These are phyloP conservation scores for Tremellales sp. DNA, from an alignment of 1,284 basidiomycete genomes.

Conservation along the genomic window DNA sequence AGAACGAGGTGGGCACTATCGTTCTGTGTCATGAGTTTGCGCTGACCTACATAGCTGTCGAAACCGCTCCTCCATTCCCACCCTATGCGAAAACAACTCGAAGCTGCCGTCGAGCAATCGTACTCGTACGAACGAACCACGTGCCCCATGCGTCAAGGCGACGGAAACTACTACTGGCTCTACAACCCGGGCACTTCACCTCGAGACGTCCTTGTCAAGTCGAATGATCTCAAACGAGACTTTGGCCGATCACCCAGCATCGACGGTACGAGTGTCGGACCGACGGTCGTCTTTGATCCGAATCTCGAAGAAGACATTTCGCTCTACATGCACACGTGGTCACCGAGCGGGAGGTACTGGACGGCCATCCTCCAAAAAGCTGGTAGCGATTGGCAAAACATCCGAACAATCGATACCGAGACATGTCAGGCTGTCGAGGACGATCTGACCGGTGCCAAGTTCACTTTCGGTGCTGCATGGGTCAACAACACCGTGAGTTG, in stretches of 20 bases:
- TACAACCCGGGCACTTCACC: constrained; percentile 15
- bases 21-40: neutral
- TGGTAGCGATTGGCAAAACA: constrained; percentile 18
- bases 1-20: constrained; percentile 10
- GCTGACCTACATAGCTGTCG: constrained; percentile 7
- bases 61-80: constrained; percentile 9
- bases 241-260: constrained; percentile 10
- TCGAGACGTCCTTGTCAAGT: constrained; percentile 15
- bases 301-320: constrained; percentile 13
- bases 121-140: constrained; percentile 12
- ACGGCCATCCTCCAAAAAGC: constrained; percentile 13
- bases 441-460: constrained; percentile 15
- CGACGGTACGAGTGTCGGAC: neutral
- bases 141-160: constrained; percentile 10
- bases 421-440: constrained; percentile 10
- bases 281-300: constrained; percentile 15
- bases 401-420: constrained; percentile 12
- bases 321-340: constrained; percentile 13
- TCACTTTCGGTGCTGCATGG: constrained; percentile 18
- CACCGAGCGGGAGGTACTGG: constrained; percentile 12
- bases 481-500: constrained; percentile 10
- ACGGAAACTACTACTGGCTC: constrained; percentile 19
- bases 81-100: constrained; percentile 8
- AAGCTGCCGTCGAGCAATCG: constrained; percentile 10
- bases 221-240: constrained; percentile 8